Evolutionary conservation across 2,329 filamentous ascomycete species (phyloP), one percentile per base, ranked within the genome.

Genomic region (Exserohilum rostratum): DNA sequence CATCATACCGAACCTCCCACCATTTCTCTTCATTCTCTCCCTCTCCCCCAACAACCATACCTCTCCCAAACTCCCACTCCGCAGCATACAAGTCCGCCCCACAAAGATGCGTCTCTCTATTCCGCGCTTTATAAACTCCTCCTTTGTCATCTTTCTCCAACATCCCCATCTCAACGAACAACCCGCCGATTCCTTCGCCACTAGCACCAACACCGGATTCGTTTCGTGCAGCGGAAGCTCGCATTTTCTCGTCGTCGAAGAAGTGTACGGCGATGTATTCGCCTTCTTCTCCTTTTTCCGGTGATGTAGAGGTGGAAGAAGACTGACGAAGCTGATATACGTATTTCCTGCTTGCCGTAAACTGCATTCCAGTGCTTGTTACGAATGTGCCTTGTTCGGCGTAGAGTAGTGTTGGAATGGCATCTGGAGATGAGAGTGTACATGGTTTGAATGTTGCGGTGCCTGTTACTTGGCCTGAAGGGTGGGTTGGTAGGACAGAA

Each of bases 11-110:
- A 3, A 77, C 69, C 47, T 69, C 68, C 69, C 76, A 77, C 65
- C 67, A 70, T n/a, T n/a, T n/a, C 34, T 52, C 37, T 3, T 62
- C 22, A 15, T 48, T 45, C n/a, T 53, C 45, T 5, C 44, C 59
- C 20, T 30, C 33, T 10, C 50, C 44, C 1, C 27, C 29, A 6
- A 25, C 42, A 22, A 33, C 27, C 63, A 71, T 62, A 5, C 53
- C 61, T 62, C 87, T 84, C 2, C 71, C 72, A 73, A 93, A 93
- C 55, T 82, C 79, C 75, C 91, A 92, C 48, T 80, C 76, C 39
- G 90, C 87, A 51, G 88, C 79, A 69, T 93, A 93, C 67, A 86
- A 83, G 67, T 93, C 90, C 46, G 87, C 80, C 3, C 86, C 82
- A 71, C 90, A 93, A 2, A 91, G 73, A 73, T 93, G 90, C 12